Base-by-base conservation (phyloP, 768 basidiomycete genomes). In the Leccinum subtestaceum region DNA sequence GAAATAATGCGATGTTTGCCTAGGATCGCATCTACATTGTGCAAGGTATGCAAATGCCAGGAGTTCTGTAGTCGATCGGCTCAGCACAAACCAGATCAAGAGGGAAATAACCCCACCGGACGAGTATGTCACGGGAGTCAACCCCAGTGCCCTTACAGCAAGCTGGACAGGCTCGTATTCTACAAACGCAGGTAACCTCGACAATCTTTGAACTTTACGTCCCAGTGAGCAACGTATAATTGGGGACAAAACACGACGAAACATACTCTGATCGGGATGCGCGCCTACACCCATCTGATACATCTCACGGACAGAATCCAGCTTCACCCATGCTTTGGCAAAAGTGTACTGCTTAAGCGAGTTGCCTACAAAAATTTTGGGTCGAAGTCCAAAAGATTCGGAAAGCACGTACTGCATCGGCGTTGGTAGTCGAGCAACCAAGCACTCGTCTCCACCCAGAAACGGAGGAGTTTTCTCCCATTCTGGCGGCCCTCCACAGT, bases 11-110 rank as follows among this genome's bases (percentile, higher is more conserved):
- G 84, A 63, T 0, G 90, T 92, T 38, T 78, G 74, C 3, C 72
- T 75, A 31, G 90, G 89, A 65, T 93, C 85, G 71, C 92, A 94
- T 59, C 90, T 87, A 67, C 85, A 88, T 71, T 93, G 90, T 0
- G 89, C 86, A 56, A 86, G 73, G 66, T 93, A 94, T 1, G 86
- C 90, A 69, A 91, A 93, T n/a, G 77, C 76, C 55, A 94, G 78
- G 12, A 91, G 75, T 23, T 88, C 91, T 93, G 63, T 27, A 15
- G 40, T 36, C 12, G 15, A 13, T 60, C 36, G 53, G 51, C 50
- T 67, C 38, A 61, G 46, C 34, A 46, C 15, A 25, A 36, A 45
- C 49, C 36, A 31, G 13, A 40, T 7, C 52, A 29, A 29, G 10
- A n/a, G 0, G 19, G 1, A 19, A 21, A 57, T 34, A 1, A 11